Base-by-base conservation (phyloP, 2,329 filamentous ascomycete species). In the Aureobasidium sp. region DNA sequence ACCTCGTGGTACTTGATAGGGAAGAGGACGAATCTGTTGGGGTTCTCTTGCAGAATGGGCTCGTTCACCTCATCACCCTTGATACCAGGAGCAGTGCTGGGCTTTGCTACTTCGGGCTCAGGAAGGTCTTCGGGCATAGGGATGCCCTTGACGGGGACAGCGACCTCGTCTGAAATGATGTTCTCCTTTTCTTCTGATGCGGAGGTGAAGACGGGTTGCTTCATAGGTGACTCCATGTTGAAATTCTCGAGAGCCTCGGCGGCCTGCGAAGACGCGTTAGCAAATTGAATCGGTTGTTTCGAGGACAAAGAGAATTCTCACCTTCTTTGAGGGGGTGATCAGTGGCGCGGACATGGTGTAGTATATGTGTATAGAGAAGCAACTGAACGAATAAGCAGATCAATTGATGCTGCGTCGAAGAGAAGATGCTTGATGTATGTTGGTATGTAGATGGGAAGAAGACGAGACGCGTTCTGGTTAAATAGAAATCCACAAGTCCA, bases 1-100 rank as follows among this genome's bases (percentile, higher is more conserved):
- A 97, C 93, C 88, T 97, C 93, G 73, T 97, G 92, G 80, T 97
- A 97, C 83, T 97, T 97, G 78, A 99, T 96, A 68, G 94, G 94
- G 80, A 99, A 99, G 66, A 99, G 84, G 64, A 99, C 94, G 73
- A 99, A 99, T 71, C 94, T 90, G 69, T 96, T 86, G 66, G 92
- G 88, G 80, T 99, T 99, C 80, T 97, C 94, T 75, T 92, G 89
- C 7, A 99, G 86, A 59, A 99, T 82, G 63, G 94, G 94, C 83
- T 99, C 94, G 63, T 92, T 84, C 63, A 83, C 83, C 77, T 96
- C 90, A 56, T 88, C 82, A 74, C 81, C 75, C 74, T 82, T 84
- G 71, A 80, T 80, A 68, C 77, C 82, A 67, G 72, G 63, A 65
- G 84, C 80, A 57, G 80, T 77, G 53, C 77, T 70, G 61, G 82